phyloP scores from a whole-genome alignment of 2,329 filamentous ascomycete species.

The Fusarium setosum region DNA sequence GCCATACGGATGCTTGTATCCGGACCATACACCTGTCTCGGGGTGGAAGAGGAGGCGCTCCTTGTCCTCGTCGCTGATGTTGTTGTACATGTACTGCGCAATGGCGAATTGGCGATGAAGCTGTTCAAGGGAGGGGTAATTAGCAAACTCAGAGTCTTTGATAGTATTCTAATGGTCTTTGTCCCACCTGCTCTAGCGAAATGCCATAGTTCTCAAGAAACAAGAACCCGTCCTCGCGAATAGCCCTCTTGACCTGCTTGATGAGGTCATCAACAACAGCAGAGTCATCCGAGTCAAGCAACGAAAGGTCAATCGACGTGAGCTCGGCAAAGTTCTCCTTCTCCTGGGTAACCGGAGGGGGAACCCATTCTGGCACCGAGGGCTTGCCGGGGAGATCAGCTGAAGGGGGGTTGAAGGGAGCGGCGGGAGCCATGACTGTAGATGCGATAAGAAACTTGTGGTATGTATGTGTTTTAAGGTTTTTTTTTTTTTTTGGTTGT shows the following conservation, averaged over 20 bases:
- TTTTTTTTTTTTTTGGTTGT: neutral
- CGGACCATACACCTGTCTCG: slow-evolving; percentile 58
- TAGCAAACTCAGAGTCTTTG: neutral
- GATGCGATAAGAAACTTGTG: neutral
- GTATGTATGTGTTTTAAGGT: neutral
- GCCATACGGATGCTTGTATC: slow-evolving; percentile 61
- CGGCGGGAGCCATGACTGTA: slow-evolving; percentile 43
- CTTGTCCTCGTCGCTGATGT: slow-evolving; percentile 62
- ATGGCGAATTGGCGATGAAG: slow-evolving; percentile 62
- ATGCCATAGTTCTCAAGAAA: slow-evolving; percentile 64
- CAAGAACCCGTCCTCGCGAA: slow-evolving; percentile 57
- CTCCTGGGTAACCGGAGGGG: slow-evolving; percentile 58
- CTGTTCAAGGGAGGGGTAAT: slow-evolving; percentile 36
- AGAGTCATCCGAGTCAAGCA: slow-evolving; percentile 56
- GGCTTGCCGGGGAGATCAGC: slow-evolving; percentile 54
- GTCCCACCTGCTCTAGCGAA: slow-evolving; percentile 52
- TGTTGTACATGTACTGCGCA: slow-evolving; percentile 61
- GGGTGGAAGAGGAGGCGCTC: slow-evolving; percentile 59
- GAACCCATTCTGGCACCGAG: slow-evolving; percentile 54
- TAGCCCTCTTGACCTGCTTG: slow-evolving; percentile 54
- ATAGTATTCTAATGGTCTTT: neutral
- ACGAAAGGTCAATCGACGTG: slow-evolving; percentile 55
- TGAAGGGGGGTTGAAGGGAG: slow-evolving; percentile 54
- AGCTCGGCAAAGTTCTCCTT: slow-evolving; percentile 56
- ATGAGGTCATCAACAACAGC: slow-evolving; percentile 56